phyloP scores from a whole-genome alignment of 2,329 filamentous ascomycete genomes.

The Penicillium concentricum region DNA sequence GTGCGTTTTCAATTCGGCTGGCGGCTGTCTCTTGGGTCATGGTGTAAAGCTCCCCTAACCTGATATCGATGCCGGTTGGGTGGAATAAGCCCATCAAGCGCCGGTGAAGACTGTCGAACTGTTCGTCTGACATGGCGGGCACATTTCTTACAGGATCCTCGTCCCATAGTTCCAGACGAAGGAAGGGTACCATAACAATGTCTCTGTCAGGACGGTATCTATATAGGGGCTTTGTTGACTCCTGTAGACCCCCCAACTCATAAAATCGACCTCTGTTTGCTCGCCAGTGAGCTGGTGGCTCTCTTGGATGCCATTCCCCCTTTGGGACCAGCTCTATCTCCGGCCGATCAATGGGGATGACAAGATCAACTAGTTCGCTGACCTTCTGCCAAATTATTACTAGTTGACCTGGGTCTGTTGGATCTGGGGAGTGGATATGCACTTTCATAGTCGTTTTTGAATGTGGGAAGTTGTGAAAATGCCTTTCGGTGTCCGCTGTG shows the following conservation, averaged over 20 bases:
- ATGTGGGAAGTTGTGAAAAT: conserved; percentile 1
- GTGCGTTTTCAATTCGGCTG: not conserved
- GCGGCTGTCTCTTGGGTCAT: not conserved
- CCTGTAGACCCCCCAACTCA: not conserved
- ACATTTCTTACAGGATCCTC: not conserved
- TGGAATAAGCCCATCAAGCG: not conserved
- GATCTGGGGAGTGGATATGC: not conserved
- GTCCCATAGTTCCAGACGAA: not conserved
- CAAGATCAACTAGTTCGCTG: not conserved
- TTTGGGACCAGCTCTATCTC: not conserved
- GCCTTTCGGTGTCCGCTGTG: not conserved
- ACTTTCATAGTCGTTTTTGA: not conserved
- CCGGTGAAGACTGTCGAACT: not conserved
- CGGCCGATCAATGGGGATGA: not conserved
- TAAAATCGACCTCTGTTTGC: not conserved
- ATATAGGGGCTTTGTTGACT: not conserved
- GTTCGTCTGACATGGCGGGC: not conserved
- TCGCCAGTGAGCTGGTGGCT: not conserved
- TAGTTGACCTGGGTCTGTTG: not conserved
- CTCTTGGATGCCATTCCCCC: not conserved
- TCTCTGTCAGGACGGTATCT: conserved; percentile 1
- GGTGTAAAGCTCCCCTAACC: not conserved
- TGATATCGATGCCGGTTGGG: not conserved
- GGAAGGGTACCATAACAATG: conserved; percentile 5
- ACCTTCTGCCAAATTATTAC: not conserved